Base-by-base conservation (phyloP, 768 basidiomycete species). In the Boletellus ananiceps region DNA sequence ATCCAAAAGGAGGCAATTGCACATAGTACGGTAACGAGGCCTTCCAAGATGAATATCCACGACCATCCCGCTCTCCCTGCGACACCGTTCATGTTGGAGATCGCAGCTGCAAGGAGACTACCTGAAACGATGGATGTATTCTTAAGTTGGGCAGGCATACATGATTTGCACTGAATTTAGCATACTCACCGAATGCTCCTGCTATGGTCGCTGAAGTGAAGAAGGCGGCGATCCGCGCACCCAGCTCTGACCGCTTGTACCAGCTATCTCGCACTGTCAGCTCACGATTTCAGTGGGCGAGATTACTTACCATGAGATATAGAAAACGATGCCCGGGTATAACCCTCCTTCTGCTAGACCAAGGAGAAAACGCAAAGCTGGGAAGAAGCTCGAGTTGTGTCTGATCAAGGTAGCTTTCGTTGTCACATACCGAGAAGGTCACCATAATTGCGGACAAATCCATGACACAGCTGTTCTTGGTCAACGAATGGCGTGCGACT, bases 171-270 rank as follows among this genome's bases (percentile, higher is more conserved):
- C 21, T n/a, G 41, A 33, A 61, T 40, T 19, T 25, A 25, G 23
- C 23, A 18, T 36, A 52, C 74, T 44, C 45, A 83, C 84, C 82
- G 65, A 87, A 87, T 13, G 84, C 85, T 19, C 88, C 89, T 5
- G 88, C 81, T 25, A 86, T 74, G 0, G 88, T 90, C 2, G 88
- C 86, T 25, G 87, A 84, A 3, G 84, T 82, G 68, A 89, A 90
- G 71, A 93, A 93, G 14, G 84, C 51, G 0, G 88, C 85, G 19
- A 86, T 71, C 31, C 87, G 81, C 29, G 78, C 73, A 14, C 85
- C 87, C 57, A 86, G 75, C 58, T 93, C 90, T 11, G 80, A 76
- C 23, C 86, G 81, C 59, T 81, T 84, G 66, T 92, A 92, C 87
- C 89, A 92, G 57, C 84, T 86, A 45, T 13, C 35, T 14, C 19